Evolutionary conservation across 306 rosid genomes (phyloP).

Genomic region (Pyrus pyrifolia): DNA sequence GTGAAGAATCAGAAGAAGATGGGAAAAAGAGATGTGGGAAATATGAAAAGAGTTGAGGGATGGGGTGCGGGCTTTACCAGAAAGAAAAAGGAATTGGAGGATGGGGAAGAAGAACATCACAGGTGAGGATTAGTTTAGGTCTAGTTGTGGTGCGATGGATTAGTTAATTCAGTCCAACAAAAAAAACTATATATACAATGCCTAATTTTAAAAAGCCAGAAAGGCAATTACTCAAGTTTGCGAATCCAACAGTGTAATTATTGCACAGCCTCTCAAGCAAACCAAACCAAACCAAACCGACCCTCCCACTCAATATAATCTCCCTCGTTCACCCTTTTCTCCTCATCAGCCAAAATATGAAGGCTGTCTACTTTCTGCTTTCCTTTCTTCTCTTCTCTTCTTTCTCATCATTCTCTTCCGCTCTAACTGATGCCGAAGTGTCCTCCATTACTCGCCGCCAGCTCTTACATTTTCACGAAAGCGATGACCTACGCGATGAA

Average conservation of each 20-base stretch:
- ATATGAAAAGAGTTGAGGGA: no score
- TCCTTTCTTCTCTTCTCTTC: background rate
- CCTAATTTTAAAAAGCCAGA: background rate
- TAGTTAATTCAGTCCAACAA: background rate
- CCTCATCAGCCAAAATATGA: slow-evolving; percentile 16
- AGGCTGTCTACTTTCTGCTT: slow-evolving; percentile 14
- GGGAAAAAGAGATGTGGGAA: no score
- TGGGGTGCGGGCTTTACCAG: no score
- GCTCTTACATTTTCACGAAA: slow-evolving; percentile 5
- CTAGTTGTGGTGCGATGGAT: background rate
- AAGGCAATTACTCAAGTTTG: background rate
- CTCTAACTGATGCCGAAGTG: slow-evolving; percentile 21
- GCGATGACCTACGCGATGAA: slow-evolving; percentile 7
- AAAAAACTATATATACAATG: background rate
- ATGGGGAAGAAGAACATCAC: no score
- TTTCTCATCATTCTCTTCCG: background rate
- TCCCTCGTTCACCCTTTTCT: background rate
- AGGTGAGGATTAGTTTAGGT: no score
- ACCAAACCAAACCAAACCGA: background rate
- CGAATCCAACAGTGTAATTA: background rate
- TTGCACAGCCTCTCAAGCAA: slow-evolving; percentile 15
- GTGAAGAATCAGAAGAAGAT: no score
- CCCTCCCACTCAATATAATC: background rate
- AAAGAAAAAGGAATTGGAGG: no score
- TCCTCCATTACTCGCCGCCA: slow-evolving; percentile 17